phyloP scores from a whole-genome alignment of 306 rosid genomes.

The Boehmeria nivea region DNA sequence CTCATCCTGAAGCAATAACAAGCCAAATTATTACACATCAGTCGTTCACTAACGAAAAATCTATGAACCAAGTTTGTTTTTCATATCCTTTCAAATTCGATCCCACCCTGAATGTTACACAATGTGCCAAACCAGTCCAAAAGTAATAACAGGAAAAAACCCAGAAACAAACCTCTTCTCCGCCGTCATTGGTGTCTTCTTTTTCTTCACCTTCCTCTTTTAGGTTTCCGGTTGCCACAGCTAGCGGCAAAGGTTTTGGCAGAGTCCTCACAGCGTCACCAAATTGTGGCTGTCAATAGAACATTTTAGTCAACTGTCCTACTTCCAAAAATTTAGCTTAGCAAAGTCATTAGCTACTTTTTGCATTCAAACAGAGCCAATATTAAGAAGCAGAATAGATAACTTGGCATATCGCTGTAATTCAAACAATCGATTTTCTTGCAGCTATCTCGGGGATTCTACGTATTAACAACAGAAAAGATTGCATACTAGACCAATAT shows the following conservation, averaged over 20 bases:
- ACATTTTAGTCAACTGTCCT: background rate
- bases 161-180: constrained; percentile 48
- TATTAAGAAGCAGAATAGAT: background rate
- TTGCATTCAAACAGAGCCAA: too few species aligned
- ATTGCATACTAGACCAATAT: background rate
- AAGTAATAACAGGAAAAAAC: background rate
- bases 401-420: background rate
- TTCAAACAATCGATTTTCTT: background rate
- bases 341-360: too few species aligned
- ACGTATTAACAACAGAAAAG: background rate
- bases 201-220: constrained; percentile 49
- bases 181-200: constrained; percentile 29
- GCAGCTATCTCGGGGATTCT: background rate
- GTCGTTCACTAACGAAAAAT: background rate
- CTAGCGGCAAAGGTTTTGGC: constrained; percentile 69
- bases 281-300: constrained; percentile 50
- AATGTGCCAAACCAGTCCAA: background rate
- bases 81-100: background rate
- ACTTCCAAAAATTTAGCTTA: background rate
- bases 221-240: constrained; percentile 26
- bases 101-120: too few species aligned
- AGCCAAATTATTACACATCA: background rate
- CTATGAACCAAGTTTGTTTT: background rate
- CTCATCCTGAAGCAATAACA: constrained; percentile 44
- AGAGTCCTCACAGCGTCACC: constrained; percentile 49